These are phyloP conservation scores for Rhynchosporium graminicola DNA, from an alignment of 2,329 filamentous ascomycete genomes.

Conservation along the genomic window DNA sequence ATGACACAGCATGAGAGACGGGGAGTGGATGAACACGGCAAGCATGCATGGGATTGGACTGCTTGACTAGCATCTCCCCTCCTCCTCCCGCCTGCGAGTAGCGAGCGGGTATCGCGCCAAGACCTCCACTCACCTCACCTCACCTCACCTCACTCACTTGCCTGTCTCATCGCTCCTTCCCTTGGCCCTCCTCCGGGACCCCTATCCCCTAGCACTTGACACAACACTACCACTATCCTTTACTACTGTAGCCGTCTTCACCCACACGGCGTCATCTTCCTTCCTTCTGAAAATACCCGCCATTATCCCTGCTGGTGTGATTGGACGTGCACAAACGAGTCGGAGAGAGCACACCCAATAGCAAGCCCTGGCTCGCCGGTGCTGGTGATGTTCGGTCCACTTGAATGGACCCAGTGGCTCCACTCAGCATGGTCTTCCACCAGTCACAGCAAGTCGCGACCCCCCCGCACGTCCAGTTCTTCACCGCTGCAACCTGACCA, in stretches of 20 bases:
- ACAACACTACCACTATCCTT: conserved; percentile 21
- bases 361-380: background rate
- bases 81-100: background rate
- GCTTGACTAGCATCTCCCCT: too few species aligned
- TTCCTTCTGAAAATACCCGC: conserved; percentile 22
- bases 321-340: background rate
- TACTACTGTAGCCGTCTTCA: too few species aligned
- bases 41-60: background rate
- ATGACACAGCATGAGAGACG: background rate
- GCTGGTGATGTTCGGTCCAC: background rate
- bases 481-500: conserved; percentile 24
- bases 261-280: conserved; percentile 27
- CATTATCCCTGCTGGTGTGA: conserved; percentile 4
- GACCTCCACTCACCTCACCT: conserved; percentile 9
- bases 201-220: conserved; percentile 28
- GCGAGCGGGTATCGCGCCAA: conserved; percentile 8
- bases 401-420: background rate
- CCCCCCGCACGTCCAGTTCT: conserved; percentile 10
- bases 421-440: conserved; percentile 2
- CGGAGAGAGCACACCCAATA: background rate
- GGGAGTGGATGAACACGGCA: background rate
- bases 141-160: background rate
- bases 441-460: background rate
- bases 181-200: background rate
- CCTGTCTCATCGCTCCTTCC: conserved; percentile 5